Percentiles rank a stretch among this genome's conserved stretches.
Evolutionary conservation across 1,284 basidiomycete species (phyloP).

Genomic region (Ustilago trichophora): DNA sequence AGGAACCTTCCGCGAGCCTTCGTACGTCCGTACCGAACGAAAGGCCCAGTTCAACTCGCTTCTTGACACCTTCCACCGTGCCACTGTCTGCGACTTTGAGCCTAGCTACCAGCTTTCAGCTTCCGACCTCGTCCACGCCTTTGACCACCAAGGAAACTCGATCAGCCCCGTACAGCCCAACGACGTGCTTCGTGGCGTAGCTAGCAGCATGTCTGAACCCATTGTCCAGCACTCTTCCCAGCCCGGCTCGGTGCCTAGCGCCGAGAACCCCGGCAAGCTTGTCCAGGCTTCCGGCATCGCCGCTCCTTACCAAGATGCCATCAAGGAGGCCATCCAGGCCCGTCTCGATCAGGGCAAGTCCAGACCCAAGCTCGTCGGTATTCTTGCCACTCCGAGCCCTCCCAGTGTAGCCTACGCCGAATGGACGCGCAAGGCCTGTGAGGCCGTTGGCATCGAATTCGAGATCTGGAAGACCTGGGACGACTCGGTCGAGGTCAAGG

Average conservation of each 20-base stretch:
- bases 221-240: conserved; percentile 26
- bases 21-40: conserved; percentile 31
- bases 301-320: conserved; percentile 58
- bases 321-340: conserved; percentile 49
- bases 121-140: conserved; percentile 36
- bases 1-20: conserved; percentile 28
- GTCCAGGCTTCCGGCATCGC: conserved; percentile 60
- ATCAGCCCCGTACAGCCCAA: conserved; percentile 35
- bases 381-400: conserved; percentile 84
- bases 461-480: conserved; percentile 70
- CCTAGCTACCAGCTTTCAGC: conserved; percentile 40
- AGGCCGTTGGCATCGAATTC: conserved; percentile 86
- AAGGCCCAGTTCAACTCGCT: conserved; percentile 45
- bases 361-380: conserved; percentile 84
- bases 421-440: conserved; percentile 91
- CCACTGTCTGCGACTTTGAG: conserved; percentile 50
- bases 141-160: conserved; percentile 26
- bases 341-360: conserved; percentile 50
- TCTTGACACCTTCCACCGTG: conserved; percentile 50
- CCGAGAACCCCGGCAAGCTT: conserved; percentile 61
- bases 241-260: conserved; percentile 30
- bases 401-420: conserved; percentile 92
- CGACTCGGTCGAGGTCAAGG: conserved; percentile 60
- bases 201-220: conserved; percentile 52
- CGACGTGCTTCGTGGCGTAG: conserved; percentile 49